Conservation (phyloP, 345 rosid species). For the Rhodamnia argentea region DNA sequence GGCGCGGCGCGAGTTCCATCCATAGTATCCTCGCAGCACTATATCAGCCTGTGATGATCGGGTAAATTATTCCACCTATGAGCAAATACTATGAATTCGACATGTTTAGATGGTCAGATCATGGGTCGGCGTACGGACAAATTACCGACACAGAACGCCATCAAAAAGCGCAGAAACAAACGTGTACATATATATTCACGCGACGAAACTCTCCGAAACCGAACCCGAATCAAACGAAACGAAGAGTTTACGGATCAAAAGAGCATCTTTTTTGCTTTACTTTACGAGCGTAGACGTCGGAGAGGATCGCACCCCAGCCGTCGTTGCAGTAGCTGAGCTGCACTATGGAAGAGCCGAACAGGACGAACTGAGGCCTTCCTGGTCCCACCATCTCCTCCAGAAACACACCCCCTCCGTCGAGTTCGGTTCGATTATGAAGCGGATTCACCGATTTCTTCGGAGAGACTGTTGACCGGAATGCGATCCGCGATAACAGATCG, state of each 20-base stretch:
- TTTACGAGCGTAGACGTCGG: conserved; percentile 88
- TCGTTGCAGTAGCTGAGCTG: conserved; percentile 84
- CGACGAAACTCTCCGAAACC: background rate
- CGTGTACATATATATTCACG: background rate
- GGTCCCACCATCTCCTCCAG: conserved; percentile 63
- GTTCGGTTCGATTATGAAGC: background rate
- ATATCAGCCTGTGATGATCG: conserved; percentile 61
- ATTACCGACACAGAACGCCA: background rate
- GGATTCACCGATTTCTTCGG: background rate
- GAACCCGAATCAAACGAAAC: background rate
- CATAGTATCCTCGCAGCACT: conserved; percentile 72
- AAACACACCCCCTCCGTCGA: background rate
- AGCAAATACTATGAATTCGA: background rate
- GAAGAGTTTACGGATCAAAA: background rate
- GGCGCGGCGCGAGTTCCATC: conserved; percentile 94
- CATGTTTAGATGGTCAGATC: background rate
- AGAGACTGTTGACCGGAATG: background rate
- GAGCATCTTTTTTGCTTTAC: conserved; percentile 12
- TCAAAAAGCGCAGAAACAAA: background rate
- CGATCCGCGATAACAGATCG: background rate
- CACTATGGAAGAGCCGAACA: conserved; percentile 95
- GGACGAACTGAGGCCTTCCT: conserved; percentile 75
- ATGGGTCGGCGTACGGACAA: background rate
- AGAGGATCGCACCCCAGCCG: conserved; percentile 92
- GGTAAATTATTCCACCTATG: background rate